These are phyloP conservation scores for Syzygium jambos DNA, from an alignment of 345 rosid species.

Conservation along the genomic window DNA sequence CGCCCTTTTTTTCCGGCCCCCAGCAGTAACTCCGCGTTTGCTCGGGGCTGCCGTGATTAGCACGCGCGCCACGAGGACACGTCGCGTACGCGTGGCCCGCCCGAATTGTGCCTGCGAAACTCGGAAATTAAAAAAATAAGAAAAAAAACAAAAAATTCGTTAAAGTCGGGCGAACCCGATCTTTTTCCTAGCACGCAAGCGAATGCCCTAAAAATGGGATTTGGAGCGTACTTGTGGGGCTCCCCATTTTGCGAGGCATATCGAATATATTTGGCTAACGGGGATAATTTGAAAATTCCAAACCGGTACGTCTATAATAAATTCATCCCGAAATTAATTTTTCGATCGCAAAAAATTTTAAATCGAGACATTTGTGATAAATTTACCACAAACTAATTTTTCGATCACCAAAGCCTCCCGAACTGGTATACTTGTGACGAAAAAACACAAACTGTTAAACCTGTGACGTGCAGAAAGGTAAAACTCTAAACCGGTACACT, in stretches of 20 bases:
- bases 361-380: too few species aligned
- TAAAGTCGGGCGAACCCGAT: not conserved
- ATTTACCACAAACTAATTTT: too few species aligned
- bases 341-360: too few species aligned
- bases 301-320: accelerated
- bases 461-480: too few species aligned
- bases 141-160: too few species aligned
- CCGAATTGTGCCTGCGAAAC: not conserved
- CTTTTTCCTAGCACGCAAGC: not conserved
- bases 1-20: not conserved
- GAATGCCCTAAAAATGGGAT: not conserved
- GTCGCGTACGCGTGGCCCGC: not conserved
- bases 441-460: too few species aligned
- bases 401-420: too few species aligned
- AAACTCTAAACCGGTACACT: too few species aligned
- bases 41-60: too few species aligned
- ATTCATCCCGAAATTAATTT: too few species aligned
- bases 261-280: not conserved
- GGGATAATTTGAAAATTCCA: not conserved
- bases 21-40: not conserved
- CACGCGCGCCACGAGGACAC: not conserved
- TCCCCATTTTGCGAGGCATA: not conserved
- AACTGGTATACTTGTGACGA: too few species aligned
- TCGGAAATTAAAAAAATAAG: not conserved
- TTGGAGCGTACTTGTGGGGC: not conserved